Base-by-base conservation (phyloP, 2,329 filamentous ascomycete species). In the Penicillium concentricum region DNA sequence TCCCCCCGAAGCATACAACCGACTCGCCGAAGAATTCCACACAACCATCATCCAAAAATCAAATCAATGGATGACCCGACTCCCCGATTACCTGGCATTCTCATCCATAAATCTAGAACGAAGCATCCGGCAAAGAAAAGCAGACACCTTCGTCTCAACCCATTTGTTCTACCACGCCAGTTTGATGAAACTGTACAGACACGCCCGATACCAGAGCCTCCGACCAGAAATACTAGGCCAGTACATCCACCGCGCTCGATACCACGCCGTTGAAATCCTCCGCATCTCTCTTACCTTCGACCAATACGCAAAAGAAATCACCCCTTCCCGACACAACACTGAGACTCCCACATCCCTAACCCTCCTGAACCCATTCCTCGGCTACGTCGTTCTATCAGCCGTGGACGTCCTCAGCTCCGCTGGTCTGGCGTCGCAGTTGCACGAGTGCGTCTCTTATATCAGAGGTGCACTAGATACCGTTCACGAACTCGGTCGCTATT, bases 121-220 rank as follows among this genome's bases (percentile, higher is more conserved):
- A 30, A 83, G 82, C 41, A 79, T 84, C 7, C 73, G 79, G 15
- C 74, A 76, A 30, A 81, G 82, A 26, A 83, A 82, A 61, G 76
- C 82, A 2, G 85, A 85, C 5, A 79, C 81, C 0, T 87, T 87
- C 66, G 74, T 89, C 53, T 83, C 82, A 1, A 82, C 89, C 71
- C 87, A 90, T 69, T 76, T 87, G 28, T 75, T 89, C n/a, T 87
- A 87, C 68, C 82, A 88, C 67, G 81, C 84, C 45, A 80, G 85
- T 0, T 73, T 85, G 64, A 82, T 89, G 72, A 85, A 86, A 61
- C 76, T 90, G 30, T 87, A 88, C 63, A 82, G 88, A 38, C 83
- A 88, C 64, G 79, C 80, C 13, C 77, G 79, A 10, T 73, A 76
- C 57, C 70, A 72, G 12, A 73, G 72, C 34, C 70, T 84, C 4